These are phyloP conservation scores for Populus euphratica DNA, from an alignment of 345 rosid species.

Conservation along the genomic window DNA sequence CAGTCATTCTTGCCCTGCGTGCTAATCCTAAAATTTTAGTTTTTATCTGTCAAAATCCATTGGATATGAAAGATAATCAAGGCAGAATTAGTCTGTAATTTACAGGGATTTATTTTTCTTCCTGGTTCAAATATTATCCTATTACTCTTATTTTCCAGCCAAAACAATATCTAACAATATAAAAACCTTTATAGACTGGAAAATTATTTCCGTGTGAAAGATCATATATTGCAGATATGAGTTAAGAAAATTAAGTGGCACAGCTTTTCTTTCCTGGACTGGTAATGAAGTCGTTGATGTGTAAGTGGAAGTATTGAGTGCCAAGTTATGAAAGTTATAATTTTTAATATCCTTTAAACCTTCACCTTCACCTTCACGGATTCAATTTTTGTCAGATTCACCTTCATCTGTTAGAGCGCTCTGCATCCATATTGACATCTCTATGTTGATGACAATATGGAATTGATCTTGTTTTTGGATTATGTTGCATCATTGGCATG, in stretches of 20 bases:
- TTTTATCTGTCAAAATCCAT: background rate
- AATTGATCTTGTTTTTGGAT: background rate
- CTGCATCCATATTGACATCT: background rate
- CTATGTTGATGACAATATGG: background rate
- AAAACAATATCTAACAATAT: background rate
- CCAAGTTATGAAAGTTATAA: background rate
- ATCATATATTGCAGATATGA: background rate
- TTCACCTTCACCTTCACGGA: background rate
- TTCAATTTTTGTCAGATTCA: background rate
- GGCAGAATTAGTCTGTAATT: background rate
- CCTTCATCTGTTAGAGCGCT: background rate
- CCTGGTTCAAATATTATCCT: background rate
- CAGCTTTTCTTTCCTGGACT: background rate
- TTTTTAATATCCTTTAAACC: background rate
- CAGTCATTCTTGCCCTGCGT: background rate
- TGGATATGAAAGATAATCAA: background rate
- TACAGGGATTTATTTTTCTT: background rate
- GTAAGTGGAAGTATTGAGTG: background rate
- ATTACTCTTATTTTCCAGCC: background rate
- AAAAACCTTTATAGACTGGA: background rate
- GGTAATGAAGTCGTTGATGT: background rate
- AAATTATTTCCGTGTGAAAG: background rate
- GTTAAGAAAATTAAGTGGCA: background rate
- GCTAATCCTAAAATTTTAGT: background rate
- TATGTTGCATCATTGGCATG: background rate